Percentiles rank a stretch among this genome's conserved stretches.
phyloP scores from a whole-genome alignment of 768 basidiomycete genomes.

The Lactarius hatsudake region DNA sequence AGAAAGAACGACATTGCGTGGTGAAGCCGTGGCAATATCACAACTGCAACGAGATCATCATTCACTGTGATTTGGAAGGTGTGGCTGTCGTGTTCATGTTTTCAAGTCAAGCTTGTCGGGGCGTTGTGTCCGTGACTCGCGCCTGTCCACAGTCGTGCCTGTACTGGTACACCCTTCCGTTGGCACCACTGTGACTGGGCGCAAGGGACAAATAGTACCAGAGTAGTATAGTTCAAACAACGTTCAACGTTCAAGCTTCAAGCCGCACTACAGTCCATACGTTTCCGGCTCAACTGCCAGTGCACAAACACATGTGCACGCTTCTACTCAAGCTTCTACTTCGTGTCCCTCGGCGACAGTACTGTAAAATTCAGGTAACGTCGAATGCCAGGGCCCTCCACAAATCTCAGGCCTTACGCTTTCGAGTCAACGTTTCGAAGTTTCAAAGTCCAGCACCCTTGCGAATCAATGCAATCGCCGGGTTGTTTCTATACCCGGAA shows the following conservation, averaged over 20 bases:
- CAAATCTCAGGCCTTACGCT: neutral
- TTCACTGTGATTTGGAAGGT: too few species aligned
- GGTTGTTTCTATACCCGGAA: neutral
- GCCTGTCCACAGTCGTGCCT: too few species aligned
- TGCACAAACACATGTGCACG: neutral
- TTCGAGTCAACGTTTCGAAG: neutral
- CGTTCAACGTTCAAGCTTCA: neutral
- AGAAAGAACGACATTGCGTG: conserved; percentile 33
- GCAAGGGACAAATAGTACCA: too few species aligned
- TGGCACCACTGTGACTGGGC: too few species aligned
- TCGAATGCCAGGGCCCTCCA: neutral
- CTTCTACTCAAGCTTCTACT: neutral
- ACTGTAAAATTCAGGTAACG: neutral
- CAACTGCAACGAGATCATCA: neutral
- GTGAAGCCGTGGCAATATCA: too few species aligned
- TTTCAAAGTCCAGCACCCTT: neutral
- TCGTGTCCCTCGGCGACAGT: neutral
- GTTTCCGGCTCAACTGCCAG: neutral
- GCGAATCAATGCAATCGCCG: neutral
- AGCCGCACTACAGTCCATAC: neutral
- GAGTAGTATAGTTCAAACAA: neutral
- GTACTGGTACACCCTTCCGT: too few species aligned
- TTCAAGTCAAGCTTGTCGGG: too few species aligned
- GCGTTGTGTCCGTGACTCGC: too few species aligned
- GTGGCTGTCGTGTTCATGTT: too few species aligned